Conservation (phyloP, 768 basidiomycete species). For the Baorangia bicolor region DNA sequence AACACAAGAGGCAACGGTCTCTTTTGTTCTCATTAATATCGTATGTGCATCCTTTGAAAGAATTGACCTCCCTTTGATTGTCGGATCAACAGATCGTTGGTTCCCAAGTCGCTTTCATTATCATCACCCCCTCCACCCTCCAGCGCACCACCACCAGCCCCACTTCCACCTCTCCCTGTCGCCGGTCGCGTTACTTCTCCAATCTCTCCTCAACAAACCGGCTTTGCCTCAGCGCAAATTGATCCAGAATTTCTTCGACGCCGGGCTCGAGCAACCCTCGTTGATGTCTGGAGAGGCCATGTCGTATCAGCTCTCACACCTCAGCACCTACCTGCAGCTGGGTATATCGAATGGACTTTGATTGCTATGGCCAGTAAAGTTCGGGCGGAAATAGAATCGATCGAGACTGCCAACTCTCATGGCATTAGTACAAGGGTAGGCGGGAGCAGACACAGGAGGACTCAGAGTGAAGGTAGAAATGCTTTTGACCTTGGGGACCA, state of each 20-base stretch:
- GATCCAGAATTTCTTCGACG: conserved; percentile 48
- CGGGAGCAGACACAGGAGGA: conserved; percentile 47
- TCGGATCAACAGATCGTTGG: conserved; percentile 23
- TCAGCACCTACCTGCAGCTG: conserved; percentile 34
- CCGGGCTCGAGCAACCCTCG: conserved; percentile 63
- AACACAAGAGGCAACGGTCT: conserved; percentile 71
- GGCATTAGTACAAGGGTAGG: background rate
- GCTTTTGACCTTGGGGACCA: conserved; percentile 36
- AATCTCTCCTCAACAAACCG: conserved; percentile 19
- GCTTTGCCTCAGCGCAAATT: conserved; percentile 8
- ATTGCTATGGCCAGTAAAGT: conserved; percentile 21
- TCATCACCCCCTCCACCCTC: conserved; percentile 21
- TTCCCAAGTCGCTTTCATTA: conserved; percentile 33
- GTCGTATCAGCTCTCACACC: conserved; percentile 51
- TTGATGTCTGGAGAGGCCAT: conserved; percentile 65
- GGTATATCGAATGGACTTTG: conserved; percentile 35
- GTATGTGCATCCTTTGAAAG: conserved; percentile 29
- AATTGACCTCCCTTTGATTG: conserved; percentile 1
- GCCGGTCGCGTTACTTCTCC: conserved; percentile 28
- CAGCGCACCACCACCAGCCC: conserved; percentile 26
- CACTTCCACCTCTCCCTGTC: conserved; percentile 32
- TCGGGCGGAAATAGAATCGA: conserved; percentile 19
- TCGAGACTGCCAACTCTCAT: conserved; percentile 3
- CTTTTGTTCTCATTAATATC: conserved; percentile 68
- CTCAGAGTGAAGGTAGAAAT: conserved; percentile 43